Conservation (phyloP, 2,329 filamentous ascomycete genomes). For the Escovopsis sp. region DNA sequence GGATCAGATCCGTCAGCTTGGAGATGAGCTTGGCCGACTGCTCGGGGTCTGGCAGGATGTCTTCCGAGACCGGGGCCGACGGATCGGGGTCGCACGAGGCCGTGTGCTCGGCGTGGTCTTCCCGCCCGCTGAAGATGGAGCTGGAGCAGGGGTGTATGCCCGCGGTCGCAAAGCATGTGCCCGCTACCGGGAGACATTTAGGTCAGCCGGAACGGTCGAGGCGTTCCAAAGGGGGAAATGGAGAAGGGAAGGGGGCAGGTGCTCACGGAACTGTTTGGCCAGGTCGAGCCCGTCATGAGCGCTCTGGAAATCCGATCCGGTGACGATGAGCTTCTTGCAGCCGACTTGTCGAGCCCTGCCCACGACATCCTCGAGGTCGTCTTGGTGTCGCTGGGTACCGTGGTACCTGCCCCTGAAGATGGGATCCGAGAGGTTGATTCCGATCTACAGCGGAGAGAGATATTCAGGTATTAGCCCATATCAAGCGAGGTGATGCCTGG, state of each 20-base stretch:
- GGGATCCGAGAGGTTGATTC: conserved; percentile 89
- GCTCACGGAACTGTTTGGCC: conserved; percentile 57
- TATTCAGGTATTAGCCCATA: background rate
- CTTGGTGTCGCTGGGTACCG: conserved; percentile 57
- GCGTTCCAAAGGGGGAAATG: background rate
- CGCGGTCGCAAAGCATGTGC: conserved; percentile 74
- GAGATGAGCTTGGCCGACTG: conserved; percentile 36
- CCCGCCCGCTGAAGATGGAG: conserved; percentile 54
- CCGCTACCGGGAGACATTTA: conserved; percentile 34
- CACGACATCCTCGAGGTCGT: conserved; percentile 66
- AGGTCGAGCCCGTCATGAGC: conserved; percentile 61
- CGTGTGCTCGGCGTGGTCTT: conserved; percentile 24
- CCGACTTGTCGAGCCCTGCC: conserved; percentile 62
- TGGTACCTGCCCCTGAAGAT: conserved; percentile 79
- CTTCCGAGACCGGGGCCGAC: conserved; percentile 31
- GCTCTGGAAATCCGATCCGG: conserved; percentile 73
- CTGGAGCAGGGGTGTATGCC: conserved; percentile 89
- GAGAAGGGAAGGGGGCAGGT: background rate
- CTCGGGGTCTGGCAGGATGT: conserved; percentile 27
- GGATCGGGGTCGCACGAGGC: conserved; percentile 40
- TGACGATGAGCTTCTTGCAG: conserved; percentile 82
- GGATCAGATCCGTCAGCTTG: conserved; percentile 50
- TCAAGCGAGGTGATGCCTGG: no score
- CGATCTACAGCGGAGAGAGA: conserved; percentile 40
- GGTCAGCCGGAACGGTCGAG: background rate